Percentiles rank a stretch among this genome's conserved stretches.
Conservation (phyloP, 73 alveolate genomes). For the Uronychia binucleata region DNA sequence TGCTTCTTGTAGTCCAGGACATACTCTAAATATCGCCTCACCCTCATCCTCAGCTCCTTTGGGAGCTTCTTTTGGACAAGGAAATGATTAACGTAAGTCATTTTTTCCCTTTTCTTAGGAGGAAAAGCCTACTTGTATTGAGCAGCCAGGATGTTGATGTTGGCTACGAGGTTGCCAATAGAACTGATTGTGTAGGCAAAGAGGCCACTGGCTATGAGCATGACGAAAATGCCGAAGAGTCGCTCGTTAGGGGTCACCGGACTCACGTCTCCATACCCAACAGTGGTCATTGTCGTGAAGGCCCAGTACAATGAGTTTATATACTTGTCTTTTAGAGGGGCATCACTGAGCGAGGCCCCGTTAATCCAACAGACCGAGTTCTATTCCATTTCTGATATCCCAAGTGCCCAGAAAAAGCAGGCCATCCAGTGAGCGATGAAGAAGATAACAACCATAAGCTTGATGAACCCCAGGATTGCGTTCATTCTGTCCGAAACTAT, state of each 20-base stretch:
- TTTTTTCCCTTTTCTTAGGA: conserved; percentile 36
- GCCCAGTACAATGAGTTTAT: conserved; percentile 84
- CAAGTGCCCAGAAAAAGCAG: conserved; percentile 61
- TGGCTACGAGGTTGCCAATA: conserved; percentile 32
- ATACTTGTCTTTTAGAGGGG: conserved; percentile 49
- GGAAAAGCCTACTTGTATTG: conserved; percentile 10
- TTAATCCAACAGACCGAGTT: conserved; percentile 34
- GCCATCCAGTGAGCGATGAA: conserved; percentile 81
- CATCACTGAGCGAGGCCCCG: conserved; percentile 21
- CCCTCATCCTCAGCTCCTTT: conserved; percentile 38
- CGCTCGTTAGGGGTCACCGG: conserved; percentile 80
- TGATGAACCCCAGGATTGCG: conserved; percentile 33
- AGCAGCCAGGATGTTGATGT: conserved; percentile 43
- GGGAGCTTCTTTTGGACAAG: conserved; percentile 52
- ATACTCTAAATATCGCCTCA: conserved; percentile 55
- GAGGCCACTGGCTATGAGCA: conserved; percentile 50
- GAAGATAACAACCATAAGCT: conserved; percentile 27
- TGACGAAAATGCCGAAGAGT: conserved; percentile 59
- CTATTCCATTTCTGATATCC: conserved; percentile 9
- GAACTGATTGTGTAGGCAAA: conserved; percentile 56
- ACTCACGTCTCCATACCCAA: conserved; percentile 90
- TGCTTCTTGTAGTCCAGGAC: conserved; percentile 56
- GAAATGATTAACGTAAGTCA: conserved; percentile 62
- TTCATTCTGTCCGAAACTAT: conserved; percentile 54
- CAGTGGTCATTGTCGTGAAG: conserved; percentile 84